Evolutionary conservation across 768 basidiomycete species (phyloP).

Genomic region (Lactifluus hygrophoroides): DNA sequence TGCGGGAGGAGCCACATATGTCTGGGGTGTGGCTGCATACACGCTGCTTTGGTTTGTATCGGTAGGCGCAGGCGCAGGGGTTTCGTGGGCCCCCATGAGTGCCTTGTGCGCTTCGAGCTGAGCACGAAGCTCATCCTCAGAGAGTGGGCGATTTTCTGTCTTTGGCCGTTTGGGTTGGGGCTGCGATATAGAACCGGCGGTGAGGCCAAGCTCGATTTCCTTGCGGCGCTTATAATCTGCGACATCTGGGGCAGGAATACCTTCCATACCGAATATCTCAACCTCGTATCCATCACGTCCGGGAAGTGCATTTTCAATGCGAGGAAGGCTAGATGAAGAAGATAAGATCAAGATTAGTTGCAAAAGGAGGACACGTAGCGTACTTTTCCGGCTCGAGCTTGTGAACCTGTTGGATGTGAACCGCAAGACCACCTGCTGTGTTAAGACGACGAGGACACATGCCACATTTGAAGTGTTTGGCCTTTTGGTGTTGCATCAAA

Average conservation of each 20-base stretch:
- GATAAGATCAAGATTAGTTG: slow-evolving; percentile 2
- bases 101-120: slow-evolving; percentile 87
- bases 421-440: slow-evolving; percentile 94
- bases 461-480: slow-evolving; percentile 97
- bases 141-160: slow-evolving; percentile 64
- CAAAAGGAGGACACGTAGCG: background rate
- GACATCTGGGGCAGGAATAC: slow-evolving; percentile 87
- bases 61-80: slow-evolving; percentile 30
- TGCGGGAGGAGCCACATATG: slow-evolving; percentile 45
- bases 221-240: slow-evolving; percentile 95
- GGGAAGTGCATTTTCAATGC: slow-evolving; percentile 93
- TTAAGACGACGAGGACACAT: slow-evolving; percentile 94
- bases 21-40: slow-evolving; percentile 65
- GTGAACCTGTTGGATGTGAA: slow-evolving; percentile 98
- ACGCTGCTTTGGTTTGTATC: slow-evolving; percentile 48
- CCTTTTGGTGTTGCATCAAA: slow-evolving; percentile 98
- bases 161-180: slow-evolving; percentile 77
- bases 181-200: slow-evolving; percentile 72
- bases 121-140: slow-evolving; percentile 75
- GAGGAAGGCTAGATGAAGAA: slow-evolving; percentile 45
- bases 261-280: slow-evolving; percentile 99
- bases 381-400: slow-evolving; percentile 90
- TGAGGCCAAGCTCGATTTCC: slow-evolving; percentile 85
- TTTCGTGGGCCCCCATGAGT: slow-evolving; percentile 66
- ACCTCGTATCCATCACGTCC: slow-evolving; percentile 97